A percentile compares a stretch with the other conserved stretches of the same genome.
Evolutionary conservation across 441 rosid genomes (phyloP).

Genomic region (Adansonia rubrostipa): DNA sequence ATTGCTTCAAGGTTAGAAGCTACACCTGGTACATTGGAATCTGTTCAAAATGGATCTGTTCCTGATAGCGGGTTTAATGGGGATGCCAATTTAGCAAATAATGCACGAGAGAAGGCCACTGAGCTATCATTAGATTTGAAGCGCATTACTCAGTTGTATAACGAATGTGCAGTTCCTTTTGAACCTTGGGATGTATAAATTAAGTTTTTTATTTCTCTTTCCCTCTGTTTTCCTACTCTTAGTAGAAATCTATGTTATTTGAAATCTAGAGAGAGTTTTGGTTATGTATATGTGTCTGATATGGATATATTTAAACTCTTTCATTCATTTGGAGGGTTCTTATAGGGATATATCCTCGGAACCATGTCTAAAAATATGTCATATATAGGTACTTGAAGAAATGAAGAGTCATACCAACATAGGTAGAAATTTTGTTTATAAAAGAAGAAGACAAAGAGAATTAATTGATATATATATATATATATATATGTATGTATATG

Average conservation of each 20-base stretch:
- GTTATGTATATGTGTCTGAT: too few species aligned
- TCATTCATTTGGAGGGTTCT: too few species aligned
- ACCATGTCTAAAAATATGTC: too few species aligned
- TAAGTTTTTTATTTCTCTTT: constrained; percentile 25
- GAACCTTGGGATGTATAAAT: constrained; percentile 90
- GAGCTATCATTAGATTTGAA: constrained; percentile 89
- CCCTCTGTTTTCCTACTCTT: not conserved
- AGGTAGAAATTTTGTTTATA: not conserved
- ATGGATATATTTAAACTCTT: too few species aligned
- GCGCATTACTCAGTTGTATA: constrained; percentile 91
- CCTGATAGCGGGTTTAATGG: constrained; percentile 46
- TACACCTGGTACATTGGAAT: constrained; percentile 55
- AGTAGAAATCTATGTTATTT: not conserved
- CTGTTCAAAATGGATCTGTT: constrained; percentile 49
- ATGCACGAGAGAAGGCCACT: constrained; percentile 76
- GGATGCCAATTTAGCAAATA: constrained; percentile 53
- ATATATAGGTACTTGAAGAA: too few species aligned
- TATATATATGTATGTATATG: too few species aligned
- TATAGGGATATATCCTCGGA: too few species aligned
- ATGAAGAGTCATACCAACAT: too few species aligned
- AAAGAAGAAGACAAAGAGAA: not conserved
- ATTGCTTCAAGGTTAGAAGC: constrained; percentile 61
- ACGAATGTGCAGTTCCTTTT: constrained; percentile 96
- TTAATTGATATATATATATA: not conserved
- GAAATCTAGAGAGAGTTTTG: too few species aligned